phyloP scores from a whole-genome alignment of 768 basidiomycete species.

The Flagelloscypha sp. region DNA sequence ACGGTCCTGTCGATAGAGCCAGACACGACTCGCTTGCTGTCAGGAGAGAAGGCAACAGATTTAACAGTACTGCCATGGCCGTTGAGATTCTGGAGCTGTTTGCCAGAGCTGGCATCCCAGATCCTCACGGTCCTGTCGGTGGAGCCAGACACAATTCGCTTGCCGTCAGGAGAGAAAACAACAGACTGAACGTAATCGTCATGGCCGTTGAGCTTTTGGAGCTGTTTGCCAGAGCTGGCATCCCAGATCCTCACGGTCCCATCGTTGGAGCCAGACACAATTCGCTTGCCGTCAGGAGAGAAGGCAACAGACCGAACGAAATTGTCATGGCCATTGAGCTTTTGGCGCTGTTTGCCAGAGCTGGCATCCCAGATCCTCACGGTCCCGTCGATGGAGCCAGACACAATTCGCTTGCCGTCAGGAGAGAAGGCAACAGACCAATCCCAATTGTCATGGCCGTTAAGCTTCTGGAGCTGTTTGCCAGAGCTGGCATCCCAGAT shows the following conservation, averaged over 20 bases:
- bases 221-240: conserved; percentile 4
- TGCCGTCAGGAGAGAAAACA: conserved; percentile 15
- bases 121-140: conserved; percentile 18
- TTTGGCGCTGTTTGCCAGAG: conserved; percentile 54
- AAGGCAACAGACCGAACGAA: conserved; percentile 79
- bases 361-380: conserved; percentile 76
- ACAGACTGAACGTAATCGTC: conserved; percentile 1
- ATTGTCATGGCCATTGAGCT: too few relatives aligned
- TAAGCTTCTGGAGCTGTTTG: too few relatives aligned
- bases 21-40: conserved; percentile 9
- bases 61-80: neutral
- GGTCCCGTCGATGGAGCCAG: too few relatives aligned
- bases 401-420: too few relatives aligned
- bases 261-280: conserved; percentile 15
- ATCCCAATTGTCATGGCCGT: too few relatives aligned
- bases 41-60: conserved; percentile 7
- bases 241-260: conserved; percentile 15
- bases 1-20: conserved; percentile 6
- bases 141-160: conserved; percentile 32
- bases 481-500: too few relatives aligned
- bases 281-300: conserved; percentile 65
- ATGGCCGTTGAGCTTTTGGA: conserved; percentile 5
- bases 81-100: conserved; percentile 28
- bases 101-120: conserved; percentile 7
- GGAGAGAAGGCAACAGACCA: conserved; percentile 75